Percentiles rank a stretch among this genome's conserved stretches.
Conservation (phyloP, 305 asterid species). For the Fraxinus nigra region DNA sequence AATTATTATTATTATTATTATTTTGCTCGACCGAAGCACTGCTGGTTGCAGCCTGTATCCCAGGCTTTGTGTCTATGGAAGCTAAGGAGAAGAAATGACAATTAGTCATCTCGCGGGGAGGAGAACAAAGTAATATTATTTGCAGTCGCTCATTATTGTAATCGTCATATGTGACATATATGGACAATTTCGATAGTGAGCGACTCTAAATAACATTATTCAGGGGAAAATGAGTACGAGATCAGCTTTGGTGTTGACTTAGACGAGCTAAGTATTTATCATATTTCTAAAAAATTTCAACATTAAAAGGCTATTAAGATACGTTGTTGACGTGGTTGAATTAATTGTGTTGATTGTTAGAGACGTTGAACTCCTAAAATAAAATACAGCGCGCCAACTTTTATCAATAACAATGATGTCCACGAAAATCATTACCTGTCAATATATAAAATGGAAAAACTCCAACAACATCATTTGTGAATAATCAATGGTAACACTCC, state of each 20-base stretch:
- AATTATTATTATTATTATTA: too few relatives aligned
- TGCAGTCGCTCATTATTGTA: too few relatives aligned
- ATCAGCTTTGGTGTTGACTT: background rate
- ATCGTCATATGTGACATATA: rapidly evolving
- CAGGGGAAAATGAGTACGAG: background rate
- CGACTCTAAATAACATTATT: too few relatives aligned
- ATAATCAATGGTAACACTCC: background rate
- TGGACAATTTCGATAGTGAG: too few relatives aligned
- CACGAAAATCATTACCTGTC: background rate
- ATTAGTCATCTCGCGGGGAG: too few relatives aligned
- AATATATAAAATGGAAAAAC: background rate
- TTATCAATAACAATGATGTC: background rate
- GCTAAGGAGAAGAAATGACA: background rate
- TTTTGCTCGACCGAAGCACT: too few relatives aligned
- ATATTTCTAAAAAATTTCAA: background rate
- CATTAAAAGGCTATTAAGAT: background rate
- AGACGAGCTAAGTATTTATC: background rate
- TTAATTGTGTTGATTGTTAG: background rate
- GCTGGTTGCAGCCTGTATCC: too few relatives aligned
- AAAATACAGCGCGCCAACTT: background rate
- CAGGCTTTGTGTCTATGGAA: background rate
- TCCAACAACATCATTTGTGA: background rate
- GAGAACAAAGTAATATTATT: too few relatives aligned
- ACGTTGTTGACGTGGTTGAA: background rate
- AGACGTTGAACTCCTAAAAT: background rate